These are phyloP conservation scores for Aspergillus novofumigatus DNA, from an alignment of 2,329 filamentous ascomycete genomes.

Conservation along the genomic window DNA sequence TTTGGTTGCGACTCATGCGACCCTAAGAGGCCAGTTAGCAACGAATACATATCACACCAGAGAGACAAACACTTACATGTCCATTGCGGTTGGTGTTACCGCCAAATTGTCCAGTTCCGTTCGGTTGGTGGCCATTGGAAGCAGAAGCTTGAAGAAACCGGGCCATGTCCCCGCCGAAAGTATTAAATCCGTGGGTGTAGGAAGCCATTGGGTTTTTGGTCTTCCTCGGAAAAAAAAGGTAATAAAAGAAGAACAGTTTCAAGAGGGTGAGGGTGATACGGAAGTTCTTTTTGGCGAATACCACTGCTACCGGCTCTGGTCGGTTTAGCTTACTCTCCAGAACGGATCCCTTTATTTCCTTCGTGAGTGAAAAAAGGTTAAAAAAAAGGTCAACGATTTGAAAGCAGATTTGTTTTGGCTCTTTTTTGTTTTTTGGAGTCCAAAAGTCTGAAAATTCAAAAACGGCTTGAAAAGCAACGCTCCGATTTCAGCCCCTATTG, in stretches of 20 bases:
- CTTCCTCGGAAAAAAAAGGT: neutral
- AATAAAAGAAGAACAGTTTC: neutral
- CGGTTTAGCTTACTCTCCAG: conserved; percentile 1
- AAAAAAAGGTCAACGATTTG: neutral
- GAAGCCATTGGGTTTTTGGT: conserved; percentile 4
- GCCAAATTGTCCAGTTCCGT: neutral
- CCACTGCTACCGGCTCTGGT: conserved; percentile 1
- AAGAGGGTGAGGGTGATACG: neutral
- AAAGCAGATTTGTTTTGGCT: neutral
- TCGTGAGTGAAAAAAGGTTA: conserved; percentile 5
- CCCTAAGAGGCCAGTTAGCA: neutral
- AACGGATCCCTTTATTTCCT: conserved; percentile 8
- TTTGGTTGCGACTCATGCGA: neutral
- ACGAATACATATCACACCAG: neutral
- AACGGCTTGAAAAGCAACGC: neutral
- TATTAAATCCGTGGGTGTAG: neutral
- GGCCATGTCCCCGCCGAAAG: neutral
- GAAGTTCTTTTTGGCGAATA: neutral
- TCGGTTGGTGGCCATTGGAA: neutral
- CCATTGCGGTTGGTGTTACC: neutral
- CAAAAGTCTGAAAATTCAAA: neutral
- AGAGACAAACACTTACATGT: neutral
- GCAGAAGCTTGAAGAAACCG: neutral
- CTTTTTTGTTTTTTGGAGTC: neutral
- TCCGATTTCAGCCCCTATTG: neutral